Evolutionary conservation across 116 monocot species (phyloP), one percentile per base, ranked within the genome.

Genomic region (Trichopus zeylanicus): DNA sequence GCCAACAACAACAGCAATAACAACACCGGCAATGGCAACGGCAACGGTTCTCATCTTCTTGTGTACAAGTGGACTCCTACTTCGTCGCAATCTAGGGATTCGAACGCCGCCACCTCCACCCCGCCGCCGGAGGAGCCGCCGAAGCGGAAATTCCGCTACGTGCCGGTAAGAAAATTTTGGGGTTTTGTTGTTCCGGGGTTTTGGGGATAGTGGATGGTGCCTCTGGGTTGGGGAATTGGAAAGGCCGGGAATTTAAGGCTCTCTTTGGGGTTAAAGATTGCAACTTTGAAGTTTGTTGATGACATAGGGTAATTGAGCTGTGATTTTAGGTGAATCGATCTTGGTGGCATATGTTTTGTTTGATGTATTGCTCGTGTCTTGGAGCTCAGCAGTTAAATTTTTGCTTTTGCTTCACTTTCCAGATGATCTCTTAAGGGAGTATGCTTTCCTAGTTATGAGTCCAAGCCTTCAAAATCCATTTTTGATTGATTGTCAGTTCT

Each of bases 11-110:
- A 34, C 48, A 60, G 34, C 53, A 23, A n/a, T 48, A 52, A 42
- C 25, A 67, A 62, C 56, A 56, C 54, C 16, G 24, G 49, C 49
- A 22, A 28, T 30, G 49, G 42, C 53, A 35, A 57, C 58, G 65
- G 53, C 64, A 70, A 62, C 46, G 51, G 32, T 26, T 75, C 86
- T 46, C 73, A 78, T 35, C 83, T 94, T 31, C 49, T 89, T 34
- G 67, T 94, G 49, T 94, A 78, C 67, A 94, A 86, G 67, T 94
- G 94, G 94, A 75, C 88, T 24, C 85, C 82, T 0, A 24, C 64
- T 63, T 59, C 62, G 31, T 47, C 73, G 13, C 28, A 13, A 5
- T 42, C 51, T 63, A 65, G 63, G 55, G 61, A 53, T 15, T 18
- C 55, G 46, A 10, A 26, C 52, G 37, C 21, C 27, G 9, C 28